Conservation (phyloP, 306 rosid species). For the Castanea crenata region DNA sequence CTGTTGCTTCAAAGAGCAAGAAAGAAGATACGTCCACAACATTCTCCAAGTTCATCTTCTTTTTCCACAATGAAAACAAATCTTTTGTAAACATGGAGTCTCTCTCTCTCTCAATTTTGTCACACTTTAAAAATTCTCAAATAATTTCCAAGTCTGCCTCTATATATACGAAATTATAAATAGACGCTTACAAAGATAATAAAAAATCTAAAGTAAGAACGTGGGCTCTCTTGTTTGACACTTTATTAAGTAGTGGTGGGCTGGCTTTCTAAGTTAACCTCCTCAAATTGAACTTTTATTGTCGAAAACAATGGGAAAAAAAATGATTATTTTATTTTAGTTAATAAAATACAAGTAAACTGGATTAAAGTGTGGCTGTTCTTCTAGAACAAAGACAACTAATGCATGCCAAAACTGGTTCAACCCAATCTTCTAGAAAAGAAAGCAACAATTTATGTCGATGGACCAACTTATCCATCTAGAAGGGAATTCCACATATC, state of each 20-base stretch:
- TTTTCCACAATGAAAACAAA: background rate
- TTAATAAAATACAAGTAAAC: background rate
- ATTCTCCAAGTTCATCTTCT: conserved; percentile 22
- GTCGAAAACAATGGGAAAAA: background rate
- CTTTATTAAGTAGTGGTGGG: conserved; percentile 15
- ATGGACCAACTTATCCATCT: background rate
- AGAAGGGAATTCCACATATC: background rate
- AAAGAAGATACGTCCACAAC: conserved; percentile 40
- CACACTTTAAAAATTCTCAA: no score
- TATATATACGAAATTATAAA: background rate
- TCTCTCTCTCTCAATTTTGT: no score
- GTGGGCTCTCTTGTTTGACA: conserved; percentile 24
- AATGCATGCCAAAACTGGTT: background rate
- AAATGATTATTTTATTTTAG: background rate
- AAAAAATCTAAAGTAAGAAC: background rate
- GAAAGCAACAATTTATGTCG: background rate
- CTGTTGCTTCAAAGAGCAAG: conserved; percentile 64
- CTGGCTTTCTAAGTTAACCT: conserved; percentile 20
- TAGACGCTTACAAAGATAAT: background rate
- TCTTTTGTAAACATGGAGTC: no score
- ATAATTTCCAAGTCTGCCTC: no score
- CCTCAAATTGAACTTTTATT: background rate
- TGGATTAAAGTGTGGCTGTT: background rate
- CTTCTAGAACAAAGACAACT: conserved; percentile 41
- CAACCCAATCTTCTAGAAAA: background rate